phyloP scores from a whole-genome alignment of 1,284 basidiomycete genomes.

The Rhizoctonia solani region DNA sequence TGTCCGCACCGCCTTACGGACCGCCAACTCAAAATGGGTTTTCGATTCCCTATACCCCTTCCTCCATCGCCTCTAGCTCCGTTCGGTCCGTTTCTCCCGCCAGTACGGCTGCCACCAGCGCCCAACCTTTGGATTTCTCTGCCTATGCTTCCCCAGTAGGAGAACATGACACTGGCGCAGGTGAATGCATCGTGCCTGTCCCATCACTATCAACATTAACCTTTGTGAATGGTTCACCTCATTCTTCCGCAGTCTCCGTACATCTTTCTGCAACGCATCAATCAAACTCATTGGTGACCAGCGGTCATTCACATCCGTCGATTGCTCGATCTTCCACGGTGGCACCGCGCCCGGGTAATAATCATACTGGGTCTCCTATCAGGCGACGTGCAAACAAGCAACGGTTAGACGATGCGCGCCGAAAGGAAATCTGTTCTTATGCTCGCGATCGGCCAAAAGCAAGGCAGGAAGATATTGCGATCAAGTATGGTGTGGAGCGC shows the following conservation, averaged over 20 bases:
- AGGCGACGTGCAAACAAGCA: constrained; percentile 24
- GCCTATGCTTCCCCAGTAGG: constrained; percentile 4
- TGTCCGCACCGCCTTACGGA: constrained; percentile 3
- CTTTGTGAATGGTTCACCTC: constrained; percentile 6
- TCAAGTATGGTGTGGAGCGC: constrained; percentile 76
- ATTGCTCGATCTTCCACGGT: not conserved
- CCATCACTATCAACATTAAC: constrained; percentile 5
- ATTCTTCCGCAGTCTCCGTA: constrained; percentile 4
- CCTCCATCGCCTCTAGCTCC: constrained; percentile 22
- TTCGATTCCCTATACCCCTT: constrained; percentile 20
- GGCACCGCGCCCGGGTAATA: not conserved
- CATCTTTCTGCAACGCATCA: not conserved
- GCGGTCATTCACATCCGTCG: not conserved
- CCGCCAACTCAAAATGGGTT: constrained; percentile 1
- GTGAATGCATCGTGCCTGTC: constrained; percentile 8
- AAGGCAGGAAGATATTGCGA: constrained; percentile 81
- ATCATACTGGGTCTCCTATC: constrained; percentile 17
- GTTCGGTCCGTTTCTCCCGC: constrained; percentile 23
- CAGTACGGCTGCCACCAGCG: constrained; percentile 28
- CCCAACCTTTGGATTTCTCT: constrained; percentile 22
- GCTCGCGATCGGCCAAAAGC: constrained; percentile 64
- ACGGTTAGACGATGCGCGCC: constrained; percentile 57
- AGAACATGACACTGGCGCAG: constrained; percentile 3
- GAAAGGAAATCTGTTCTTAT: constrained; percentile 76
- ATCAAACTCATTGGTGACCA: not conserved